These are phyloP conservation scores for Suhomyces kilbournensis DNA, from an alignment of 805 yeast genomes.

Conservation along the genomic window DNA sequence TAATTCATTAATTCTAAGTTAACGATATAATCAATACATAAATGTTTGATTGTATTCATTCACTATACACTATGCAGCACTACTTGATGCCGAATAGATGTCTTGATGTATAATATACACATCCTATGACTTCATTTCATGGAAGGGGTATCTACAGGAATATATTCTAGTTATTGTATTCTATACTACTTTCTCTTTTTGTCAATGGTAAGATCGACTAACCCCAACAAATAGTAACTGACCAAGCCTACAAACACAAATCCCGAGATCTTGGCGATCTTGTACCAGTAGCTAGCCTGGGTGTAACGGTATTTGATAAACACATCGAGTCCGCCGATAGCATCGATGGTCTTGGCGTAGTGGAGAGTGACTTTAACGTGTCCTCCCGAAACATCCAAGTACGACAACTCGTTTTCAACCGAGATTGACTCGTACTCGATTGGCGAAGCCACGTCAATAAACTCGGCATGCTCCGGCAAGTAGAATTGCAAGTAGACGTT, in stretches of 20 bases:
- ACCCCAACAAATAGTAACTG: conserved; percentile 46
- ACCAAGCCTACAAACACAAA: conserved; percentile 59
- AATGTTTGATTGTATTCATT: too few relatives aligned
- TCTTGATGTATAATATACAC: too few relatives aligned
- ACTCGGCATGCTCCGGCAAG: conserved; percentile 84
- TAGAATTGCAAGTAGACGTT: conserved; percentile 57
- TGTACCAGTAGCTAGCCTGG: conserved; percentile 48
- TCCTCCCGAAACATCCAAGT: conserved; percentile 73
- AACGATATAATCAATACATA: too few relatives aligned
- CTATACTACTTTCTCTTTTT: conserved; percentile 8
- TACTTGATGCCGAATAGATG: too few relatives aligned
- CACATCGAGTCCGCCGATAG: conserved; percentile 54
- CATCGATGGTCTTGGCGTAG: conserved; percentile 66
- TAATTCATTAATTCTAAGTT: too few relatives aligned
- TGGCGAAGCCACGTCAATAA: conserved; percentile 56
- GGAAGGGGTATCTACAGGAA: too few relatives aligned
- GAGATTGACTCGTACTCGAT: conserved; percentile 33
- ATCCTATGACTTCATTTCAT: too few relatives aligned
- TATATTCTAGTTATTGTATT: background rate
- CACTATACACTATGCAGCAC: too few relatives aligned
- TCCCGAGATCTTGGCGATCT: conserved; percentile 65
- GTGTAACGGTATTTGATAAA: conserved; percentile 64
- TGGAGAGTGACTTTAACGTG: conserved; percentile 68
- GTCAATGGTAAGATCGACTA: conserved; percentile 32
- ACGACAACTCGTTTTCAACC: conserved; percentile 47